Conservation (phyloP, 106 monocot species). For the Platanthera guangdongensis region DNA sequence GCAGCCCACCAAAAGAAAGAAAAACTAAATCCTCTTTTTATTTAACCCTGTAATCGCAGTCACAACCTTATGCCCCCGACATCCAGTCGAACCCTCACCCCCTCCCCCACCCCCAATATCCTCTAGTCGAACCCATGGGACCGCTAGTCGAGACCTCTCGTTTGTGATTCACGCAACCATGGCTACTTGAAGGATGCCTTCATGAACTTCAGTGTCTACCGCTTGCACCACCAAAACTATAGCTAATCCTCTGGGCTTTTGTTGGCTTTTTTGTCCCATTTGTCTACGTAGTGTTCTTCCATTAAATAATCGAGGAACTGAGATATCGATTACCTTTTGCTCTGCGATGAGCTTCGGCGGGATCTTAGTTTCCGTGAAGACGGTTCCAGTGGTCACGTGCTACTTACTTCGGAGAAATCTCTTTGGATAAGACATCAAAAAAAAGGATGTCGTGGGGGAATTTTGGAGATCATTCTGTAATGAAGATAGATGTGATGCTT, state of each 20-base stretch:
- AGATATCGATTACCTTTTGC: slow-evolving; percentile 48
- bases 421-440: slow-evolving; percentile 93
- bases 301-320: slow-evolving; percentile 53
- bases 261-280: slow-evolving; percentile 39
- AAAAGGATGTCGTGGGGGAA: slow-evolving; percentile 20
- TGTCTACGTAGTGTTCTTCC: slow-evolving; percentile 55
- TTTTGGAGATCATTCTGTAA: too few relatives aligned
- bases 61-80: too few relatives aligned
- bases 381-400: slow-evolving; percentile 69
- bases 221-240: slow-evolving; percentile 54
- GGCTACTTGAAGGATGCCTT: too few relatives aligned
- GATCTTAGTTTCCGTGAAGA: slow-evolving; percentile 34
- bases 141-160: too few relatives aligned
- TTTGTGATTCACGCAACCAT: too few relatives aligned
- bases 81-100: too few relatives aligned
- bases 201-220: background rate
- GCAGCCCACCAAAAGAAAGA: too few relatives aligned
- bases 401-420: slow-evolving; percentile 60
- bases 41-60: too few relatives aligned
- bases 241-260: slow-evolving; percentile 21
- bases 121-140: too few relatives aligned
- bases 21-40: too few relatives aligned
- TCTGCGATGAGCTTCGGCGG: slow-evolving; percentile 68
- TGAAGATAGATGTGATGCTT: too few relatives aligned
- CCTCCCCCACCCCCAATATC: too few relatives aligned